Conservation (phyloP, 1,284 basidiomycete genomes). For the Pulveroboletus sp. region DNA sequence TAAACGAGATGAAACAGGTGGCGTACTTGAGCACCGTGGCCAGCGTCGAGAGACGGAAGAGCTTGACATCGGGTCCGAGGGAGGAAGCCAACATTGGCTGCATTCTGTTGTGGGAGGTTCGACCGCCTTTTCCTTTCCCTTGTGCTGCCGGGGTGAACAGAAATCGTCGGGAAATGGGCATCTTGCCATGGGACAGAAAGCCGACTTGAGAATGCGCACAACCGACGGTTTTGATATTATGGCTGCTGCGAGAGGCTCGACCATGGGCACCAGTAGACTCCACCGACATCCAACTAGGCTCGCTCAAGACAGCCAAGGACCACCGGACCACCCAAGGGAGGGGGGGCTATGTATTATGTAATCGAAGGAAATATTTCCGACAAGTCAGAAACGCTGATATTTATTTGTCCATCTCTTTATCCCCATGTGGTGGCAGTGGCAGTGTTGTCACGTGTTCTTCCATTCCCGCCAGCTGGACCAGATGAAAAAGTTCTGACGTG, state of each 20-base stretch:
- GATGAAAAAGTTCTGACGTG: neutral
- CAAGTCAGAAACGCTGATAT: neutral
- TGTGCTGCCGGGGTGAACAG: conserved; percentile 48
- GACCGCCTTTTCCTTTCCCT: conserved; percentile 48
- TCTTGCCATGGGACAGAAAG: conserved; percentile 25
- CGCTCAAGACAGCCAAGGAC: neutral
- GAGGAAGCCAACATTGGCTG: conserved; percentile 18
- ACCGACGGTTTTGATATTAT: conserved; percentile 19
- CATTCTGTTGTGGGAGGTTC: conserved; percentile 30
- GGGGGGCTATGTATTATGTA: conserved; percentile 18
- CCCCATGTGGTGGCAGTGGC: too few relatives aligned
- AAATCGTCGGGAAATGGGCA: conserved; percentile 42
- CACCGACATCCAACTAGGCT: neutral
- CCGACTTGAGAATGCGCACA: conserved; percentile 18
- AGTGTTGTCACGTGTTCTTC: too few relatives aligned
- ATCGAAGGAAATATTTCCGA: conserved; percentile 5
- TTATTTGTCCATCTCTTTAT: too few relatives aligned
- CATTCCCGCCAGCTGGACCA: too few relatives aligned
- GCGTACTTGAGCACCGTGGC: conserved; percentile 38
- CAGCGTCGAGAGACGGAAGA: conserved; percentile 41
- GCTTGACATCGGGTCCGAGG: conserved; percentile 35
- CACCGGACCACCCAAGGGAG: neutral
- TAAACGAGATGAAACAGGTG: neutral
- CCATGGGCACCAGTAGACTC: conserved; percentile 24
- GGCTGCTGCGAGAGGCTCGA: conserved; percentile 29